These are phyloP conservation scores for Phytophthora sp. DNA, from an alignment of 352 stramenopile species.

Conservation along the genomic window DNA sequence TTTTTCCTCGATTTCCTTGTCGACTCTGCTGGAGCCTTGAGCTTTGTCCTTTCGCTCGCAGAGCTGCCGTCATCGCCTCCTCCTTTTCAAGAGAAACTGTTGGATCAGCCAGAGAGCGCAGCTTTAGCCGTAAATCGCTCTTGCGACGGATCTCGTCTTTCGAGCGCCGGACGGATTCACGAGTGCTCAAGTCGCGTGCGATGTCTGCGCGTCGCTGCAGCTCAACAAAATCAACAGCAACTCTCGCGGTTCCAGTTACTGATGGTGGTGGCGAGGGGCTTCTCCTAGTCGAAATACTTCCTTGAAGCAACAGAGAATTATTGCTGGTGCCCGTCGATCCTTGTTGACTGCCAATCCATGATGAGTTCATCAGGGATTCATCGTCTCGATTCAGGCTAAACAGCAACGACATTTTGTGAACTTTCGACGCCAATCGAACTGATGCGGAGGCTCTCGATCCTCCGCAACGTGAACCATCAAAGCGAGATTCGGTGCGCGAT, in stretches of 20 bases:
- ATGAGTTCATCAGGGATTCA: constrained; percentile 10
- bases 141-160: constrained; percentile 47
- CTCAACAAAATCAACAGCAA: constrained; percentile 44
- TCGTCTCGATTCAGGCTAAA: constrained; percentile 1
- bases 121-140: constrained; percentile 45
- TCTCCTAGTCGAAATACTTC: background rate
- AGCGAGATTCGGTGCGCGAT: constrained; percentile 40
- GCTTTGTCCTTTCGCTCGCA: constrained; percentile 11
- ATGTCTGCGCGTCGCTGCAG: constrained; percentile 51
- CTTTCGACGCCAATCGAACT: constrained; percentile 33
- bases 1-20: constrained; percentile 22
- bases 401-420: constrained; percentile 38
- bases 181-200: constrained; percentile 46
- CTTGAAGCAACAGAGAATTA: constrained; percentile 14
- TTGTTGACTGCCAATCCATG: constrained; percentile 23
- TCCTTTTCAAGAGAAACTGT: constrained; percentile 56
- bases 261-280: constrained; percentile 12
- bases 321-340: constrained; percentile 26
- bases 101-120: constrained; percentile 60
- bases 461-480: constrained; percentile 43
- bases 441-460: constrained; percentile 22
- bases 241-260: constrained; percentile 21
- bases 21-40: constrained; percentile 21
- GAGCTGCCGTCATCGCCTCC: constrained; percentile 30
- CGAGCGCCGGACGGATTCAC: constrained; percentile 43